Evolutionary conservation across 331 rosid genomes (phyloP), one percentile per base, ranked within the genome.

Genomic region (Acacia pycnantha): DNA sequence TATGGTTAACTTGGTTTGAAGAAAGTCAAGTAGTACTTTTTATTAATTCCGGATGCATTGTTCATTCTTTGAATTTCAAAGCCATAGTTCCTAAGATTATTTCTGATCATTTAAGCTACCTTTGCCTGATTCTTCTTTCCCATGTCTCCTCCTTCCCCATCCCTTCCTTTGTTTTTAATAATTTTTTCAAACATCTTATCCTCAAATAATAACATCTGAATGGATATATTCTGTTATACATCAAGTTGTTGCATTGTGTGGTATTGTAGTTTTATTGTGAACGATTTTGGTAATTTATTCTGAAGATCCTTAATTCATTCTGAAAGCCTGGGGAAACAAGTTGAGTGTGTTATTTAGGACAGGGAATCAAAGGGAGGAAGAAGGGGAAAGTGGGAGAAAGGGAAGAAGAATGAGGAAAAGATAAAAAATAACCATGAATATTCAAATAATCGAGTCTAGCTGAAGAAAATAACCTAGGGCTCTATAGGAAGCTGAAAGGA

Each of bases 231-330:
- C 74, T 35, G 24, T 68, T 18, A 46, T 31, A 11, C 51, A 58
- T 44, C 59, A 79, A 24, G 29, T 77, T 31, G 53, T 44, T 9
- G 53, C 51, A 26, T 64, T 53, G 53, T 31, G 53, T 46, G 15
- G 33, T 43, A 46, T 64, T 70, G 62, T 66, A 53, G 74, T 75
- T 82, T 29, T 76, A 53, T 66, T 48, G 76, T 33, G 67, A 51
- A 43, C 56, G 53, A 21, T 27, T 59, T 74, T 74, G 22, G 72
- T 61, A 68, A 19, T 76, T 77, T 40, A n/a, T 69, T 19, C 14
- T 74, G 51, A 76, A 54, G 48, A 70, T 79, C 77, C 37, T 71
- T 64, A 54, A 76, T 73, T 69, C 26, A 40, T 59, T 41, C 70
- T 51, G 53, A 61, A 80, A 58, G n/a, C 29, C n/a, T 80, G n/a